Percentiles rank a stretch among this genome's conserved stretches.
Conservation (phyloP, 768 basidiomycete genomes). For the Termitomyces heimii region DNA sequence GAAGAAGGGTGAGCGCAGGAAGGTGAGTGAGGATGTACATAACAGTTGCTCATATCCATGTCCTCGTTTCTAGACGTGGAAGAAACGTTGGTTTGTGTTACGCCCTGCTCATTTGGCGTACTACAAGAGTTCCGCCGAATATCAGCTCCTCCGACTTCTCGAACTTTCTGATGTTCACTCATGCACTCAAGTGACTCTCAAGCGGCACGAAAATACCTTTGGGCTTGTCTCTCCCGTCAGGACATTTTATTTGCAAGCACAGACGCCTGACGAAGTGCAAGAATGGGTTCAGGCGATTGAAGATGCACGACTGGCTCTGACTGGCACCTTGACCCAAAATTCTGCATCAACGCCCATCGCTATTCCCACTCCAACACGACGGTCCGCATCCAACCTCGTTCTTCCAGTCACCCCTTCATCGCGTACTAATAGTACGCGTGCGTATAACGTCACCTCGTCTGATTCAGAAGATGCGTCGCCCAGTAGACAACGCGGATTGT, state of each 20-base stretch:
- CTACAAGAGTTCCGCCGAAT: constrained; percentile 95
- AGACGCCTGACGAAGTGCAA: constrained; percentile 62
- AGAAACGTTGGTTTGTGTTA: constrained; percentile 98
- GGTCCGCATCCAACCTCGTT: constrained; percentile 20
- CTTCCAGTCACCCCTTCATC: constrained; percentile 43
- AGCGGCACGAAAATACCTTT: constrained; percentile 85
- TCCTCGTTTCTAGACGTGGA: constrained; percentile 75
- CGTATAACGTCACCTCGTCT: constrained; percentile 60
- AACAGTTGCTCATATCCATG: constrained; percentile 3
- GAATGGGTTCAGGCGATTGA: constrained; percentile 84
- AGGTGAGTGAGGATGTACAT: constrained; percentile 47
- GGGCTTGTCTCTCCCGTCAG: constrained; percentile 86
- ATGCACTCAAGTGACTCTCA: constrained; percentile 80
- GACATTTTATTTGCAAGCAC: constrained; percentile 89
- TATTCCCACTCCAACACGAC: constrained; percentile 33
- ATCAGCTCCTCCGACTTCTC: constrained; percentile 83
- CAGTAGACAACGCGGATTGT: constrained; percentile 32
- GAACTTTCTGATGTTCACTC: constrained; percentile 87
- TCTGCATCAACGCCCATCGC: constrained; percentile 49
- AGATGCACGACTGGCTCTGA: constrained; percentile 60
- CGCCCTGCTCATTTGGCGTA: constrained; percentile 90
- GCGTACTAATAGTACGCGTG: constrained; percentile 34
- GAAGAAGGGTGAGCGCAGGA: constrained; percentile 97
- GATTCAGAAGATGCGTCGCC: constrained; percentile 73
- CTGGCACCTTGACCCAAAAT: constrained; percentile 56